Base-by-base conservation (phyloP, 192 early-diverging fungal species). In the Coemansia sp. region DNA sequence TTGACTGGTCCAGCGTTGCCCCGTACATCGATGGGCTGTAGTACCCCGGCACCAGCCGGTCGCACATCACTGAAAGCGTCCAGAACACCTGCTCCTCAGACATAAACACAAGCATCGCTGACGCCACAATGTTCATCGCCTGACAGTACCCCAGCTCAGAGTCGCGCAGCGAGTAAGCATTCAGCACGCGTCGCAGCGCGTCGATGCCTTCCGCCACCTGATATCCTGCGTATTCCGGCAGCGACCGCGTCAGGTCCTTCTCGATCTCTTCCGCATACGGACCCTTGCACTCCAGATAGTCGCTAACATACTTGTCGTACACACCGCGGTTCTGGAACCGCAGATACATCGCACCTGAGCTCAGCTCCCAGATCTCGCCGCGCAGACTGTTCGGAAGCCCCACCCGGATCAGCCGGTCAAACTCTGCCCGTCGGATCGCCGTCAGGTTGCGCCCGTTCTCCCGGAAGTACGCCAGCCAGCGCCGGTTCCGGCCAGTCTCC, bases 1-100 rank as follows among this genome's bases (percentile, higher is more conserved):
- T 95, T 64, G 94, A 86, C 77, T 97, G 94, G 82, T 99, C 97
- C 4, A 99, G 73, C 5, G 93, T 87, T 5, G 96, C 97, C 3
- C 97, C 97, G 56, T 97, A 94, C 97, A 99, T 98, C 63, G 96
- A 95, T 33, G 93, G 92, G 75, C 92, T 92, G 69, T 99, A 99
- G 78, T 99, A 99, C 17, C 93, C 93, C 12, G 97, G 96, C 49
- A 97, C 86, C 68, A 97, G 79, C 30, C 89, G 86, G 63, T 97
- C 94, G 67, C 93, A 93, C 51, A 98, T 79, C 14, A 97, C 88
- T 10, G 92, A 90, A 60, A 99, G 74, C 8, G 91, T 89, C 93
- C 95, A 99, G 70, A 99, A 99, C 17, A 94, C 93, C 72, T 99
- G 96, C 83, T 99, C 96, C 71, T 99, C 97, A 4, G 88, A 91